These are phyloP conservation scores for Parascedosporium putredinis DNA, from an alignment of 2,329 filamentous ascomycete genomes.

Conservation along the genomic window DNA sequence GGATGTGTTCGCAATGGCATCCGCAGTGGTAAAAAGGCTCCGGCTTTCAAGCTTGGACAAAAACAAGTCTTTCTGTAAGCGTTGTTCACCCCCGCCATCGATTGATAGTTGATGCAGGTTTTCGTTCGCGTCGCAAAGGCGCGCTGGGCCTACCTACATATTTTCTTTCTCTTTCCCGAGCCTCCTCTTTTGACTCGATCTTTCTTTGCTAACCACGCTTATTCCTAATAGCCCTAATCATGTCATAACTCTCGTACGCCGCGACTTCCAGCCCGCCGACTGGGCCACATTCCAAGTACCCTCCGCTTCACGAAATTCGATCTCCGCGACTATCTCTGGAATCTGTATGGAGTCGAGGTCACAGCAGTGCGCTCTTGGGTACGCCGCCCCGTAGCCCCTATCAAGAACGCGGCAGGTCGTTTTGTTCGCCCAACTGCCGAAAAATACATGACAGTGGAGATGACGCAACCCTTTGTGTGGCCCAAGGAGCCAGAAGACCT, in stretches of 20 bases:
- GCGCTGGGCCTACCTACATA: not conserved
- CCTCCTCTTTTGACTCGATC: no score
- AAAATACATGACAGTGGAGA: conserved; percentile 93
- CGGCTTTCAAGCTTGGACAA: conserved; percentile 36
- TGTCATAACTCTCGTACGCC: conserved; percentile 66
- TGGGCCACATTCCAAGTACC: conserved; percentile 83
- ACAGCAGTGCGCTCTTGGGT: conserved; percentile 62
- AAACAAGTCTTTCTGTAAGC: conserved; percentile 48
- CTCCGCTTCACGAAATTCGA: conserved; percentile 94
- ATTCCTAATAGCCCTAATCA: conserved; percentile 60
- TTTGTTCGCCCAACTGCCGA: conserved; percentile 55
- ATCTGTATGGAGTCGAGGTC: conserved; percentile 69
- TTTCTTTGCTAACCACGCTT: no score
- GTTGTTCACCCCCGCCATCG: not conserved
- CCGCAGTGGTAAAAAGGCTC: conserved; percentile 28
- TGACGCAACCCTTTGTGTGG: conserved; percentile 81
- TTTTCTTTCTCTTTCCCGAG: no score
- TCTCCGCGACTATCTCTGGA: conserved; percentile 85
- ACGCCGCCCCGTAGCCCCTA: conserved; percentile 25
- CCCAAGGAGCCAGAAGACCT: conserved; percentile 57
- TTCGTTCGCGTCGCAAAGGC: not conserved
- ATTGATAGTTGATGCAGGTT: not conserved
- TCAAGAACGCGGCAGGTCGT: conserved; percentile 38
- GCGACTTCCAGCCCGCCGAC: conserved; percentile 60
- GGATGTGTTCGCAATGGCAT: conserved; percentile 25